These are phyloP conservation scores for Aschersonia sp. DNA, from an alignment of 2,329 filamentous ascomycete species.

Conservation along the genomic window DNA sequence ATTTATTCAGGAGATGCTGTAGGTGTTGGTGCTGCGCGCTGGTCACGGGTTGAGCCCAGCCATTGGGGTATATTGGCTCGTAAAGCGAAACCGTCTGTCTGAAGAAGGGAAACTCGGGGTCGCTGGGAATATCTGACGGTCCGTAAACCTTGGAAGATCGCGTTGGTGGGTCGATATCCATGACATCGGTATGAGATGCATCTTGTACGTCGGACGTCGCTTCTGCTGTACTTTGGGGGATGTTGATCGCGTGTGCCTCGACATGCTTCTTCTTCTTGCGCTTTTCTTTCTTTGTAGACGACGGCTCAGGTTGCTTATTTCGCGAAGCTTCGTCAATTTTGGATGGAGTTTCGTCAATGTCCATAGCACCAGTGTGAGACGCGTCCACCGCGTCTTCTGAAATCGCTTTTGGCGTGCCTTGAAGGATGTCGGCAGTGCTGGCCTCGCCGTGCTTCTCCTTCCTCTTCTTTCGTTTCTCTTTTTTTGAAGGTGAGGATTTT, in stretches of 20 bases:
- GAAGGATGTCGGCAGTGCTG: too few species aligned
- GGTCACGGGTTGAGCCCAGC: constrained; percentile 55
- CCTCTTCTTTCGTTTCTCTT: constrained; percentile 11
- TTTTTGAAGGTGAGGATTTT: background rate
- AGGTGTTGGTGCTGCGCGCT: constrained; percentile 62
- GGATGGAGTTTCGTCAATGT: too few species aligned
- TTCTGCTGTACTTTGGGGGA: too few species aligned
- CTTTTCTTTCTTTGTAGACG: constrained; percentile 17
- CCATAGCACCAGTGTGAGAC: too few species aligned
- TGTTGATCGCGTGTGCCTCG: background rate
- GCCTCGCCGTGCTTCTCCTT: constrained; percentile 8
- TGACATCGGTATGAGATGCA: constrained; percentile 13
- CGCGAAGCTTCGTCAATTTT: constrained; percentile 1
- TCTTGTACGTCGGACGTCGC: background rate
- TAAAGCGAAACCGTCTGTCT: constrained; percentile 71
- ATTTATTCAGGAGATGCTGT: constrained; percentile 60
- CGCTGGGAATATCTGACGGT: constrained; percentile 22
- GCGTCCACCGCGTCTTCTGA: too few species aligned
- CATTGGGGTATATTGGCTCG: constrained; percentile 57
- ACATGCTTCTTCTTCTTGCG: constrained; percentile 10
- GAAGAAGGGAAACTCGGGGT: constrained; percentile 54
- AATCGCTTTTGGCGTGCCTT: too few species aligned
- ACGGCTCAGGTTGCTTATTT: constrained; percentile 7
- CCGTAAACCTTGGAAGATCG: constrained; percentile 10
- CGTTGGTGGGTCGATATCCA: background rate